Base-by-base conservation (phyloP, 1,139 yeast species). In the Nakaseomyces kungkrabaensis region DNA sequence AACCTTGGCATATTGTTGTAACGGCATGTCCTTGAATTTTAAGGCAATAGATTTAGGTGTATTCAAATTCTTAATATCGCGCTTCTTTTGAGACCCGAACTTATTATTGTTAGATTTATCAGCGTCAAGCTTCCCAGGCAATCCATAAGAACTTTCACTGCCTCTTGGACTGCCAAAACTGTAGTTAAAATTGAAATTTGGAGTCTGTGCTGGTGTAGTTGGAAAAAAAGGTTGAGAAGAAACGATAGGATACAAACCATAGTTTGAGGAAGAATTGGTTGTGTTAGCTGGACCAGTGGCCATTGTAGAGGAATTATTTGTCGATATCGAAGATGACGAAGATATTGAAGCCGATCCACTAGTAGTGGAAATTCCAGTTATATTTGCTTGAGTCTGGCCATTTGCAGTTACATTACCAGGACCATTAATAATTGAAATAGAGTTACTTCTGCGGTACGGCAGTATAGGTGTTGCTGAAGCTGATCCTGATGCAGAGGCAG, bases 1-100 rank as follows among this genome's bases (percentile, higher is more conserved):
- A 4, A 50, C 47, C n/a, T 51, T 24, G 4, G 57, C 56, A 37
- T 53, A 54, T 32, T 54, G 53, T n/a, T 46, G 27, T 9, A 53
- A 45, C 4, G 57, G 52, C 37, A 46, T 46, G 34, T 50, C 51
- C 42, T 53, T 54, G 41, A 52, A 49, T 38, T 51, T 44, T 37
- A 50, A n/a, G 1, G 57, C 57, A 10, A 51, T 47, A 27, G 49
- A 43, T 40, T 52, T 50, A 26, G 44, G 44, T 3, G 44, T 41
- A 13, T 27, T 29, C 5, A 27, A 29, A 25, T 29, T 41, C 25
- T 41, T 41, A 8, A 27, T n/a, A 13, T 41, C 44, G 5, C 44
- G 34, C 24, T 38, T 38, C 42, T 38, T 38, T 10, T 38, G 27
- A 26, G 42, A 1, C 11, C 7, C 13, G 17, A 38, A 38, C 8